Base-by-base conservation (phyloP, 2,329 filamentous ascomycete species). In the Keithomyces neogunnii region DNA sequence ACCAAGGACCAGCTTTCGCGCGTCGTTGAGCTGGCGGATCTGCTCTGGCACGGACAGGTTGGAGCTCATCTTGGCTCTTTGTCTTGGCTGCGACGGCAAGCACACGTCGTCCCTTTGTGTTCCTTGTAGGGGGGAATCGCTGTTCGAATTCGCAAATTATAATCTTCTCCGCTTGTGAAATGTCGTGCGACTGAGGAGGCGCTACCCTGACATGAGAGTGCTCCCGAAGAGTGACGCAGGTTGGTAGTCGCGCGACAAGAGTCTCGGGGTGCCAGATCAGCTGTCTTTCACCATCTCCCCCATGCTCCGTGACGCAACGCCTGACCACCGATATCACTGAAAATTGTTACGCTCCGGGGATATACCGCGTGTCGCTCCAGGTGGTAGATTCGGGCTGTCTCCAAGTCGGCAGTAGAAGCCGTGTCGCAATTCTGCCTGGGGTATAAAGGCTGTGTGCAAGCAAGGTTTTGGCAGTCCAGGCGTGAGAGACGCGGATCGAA, bases 1-100 rank as follows among this genome's bases (percentile, higher is more conserved):
- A 60, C 81, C 82, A 53, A 97, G 80, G 50, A 95, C 91, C 55
- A 97, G 85, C 66, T 88, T 88, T 64, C 93, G 89, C 56, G 93
- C 93, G 62, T 88, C 85, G 67, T 95, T 85, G 60, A 99, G 85
- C 75, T 96, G 91, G 61, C 82, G 81, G 62, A 97, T 81, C 70
- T 92, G 89, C 63, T 90, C 85, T 63, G 79, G 75, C 54, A 89
- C 78, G 33, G 81, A 79, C 51, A 81, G 73, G 29, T 74, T 62
- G 54, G 75, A 69, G 59, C 80, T 76, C 45, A 56, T 52, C 77
- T 84, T 82, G 67, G 64, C 69, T 62, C 55, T 56, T 5, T 30
- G 6, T 44, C n/a, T 9, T 8, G 28, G 40, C 40, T 28, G 28
- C 26, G 30, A 28, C 40, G 19, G 19, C n/a, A n/a, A n/a, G n/a